Evolutionary conservation across 2,329 filamentous ascomycete genomes (phyloP), one percentile per base, ranked within the genome.

Genomic region (Fusarium luffae): DNA sequence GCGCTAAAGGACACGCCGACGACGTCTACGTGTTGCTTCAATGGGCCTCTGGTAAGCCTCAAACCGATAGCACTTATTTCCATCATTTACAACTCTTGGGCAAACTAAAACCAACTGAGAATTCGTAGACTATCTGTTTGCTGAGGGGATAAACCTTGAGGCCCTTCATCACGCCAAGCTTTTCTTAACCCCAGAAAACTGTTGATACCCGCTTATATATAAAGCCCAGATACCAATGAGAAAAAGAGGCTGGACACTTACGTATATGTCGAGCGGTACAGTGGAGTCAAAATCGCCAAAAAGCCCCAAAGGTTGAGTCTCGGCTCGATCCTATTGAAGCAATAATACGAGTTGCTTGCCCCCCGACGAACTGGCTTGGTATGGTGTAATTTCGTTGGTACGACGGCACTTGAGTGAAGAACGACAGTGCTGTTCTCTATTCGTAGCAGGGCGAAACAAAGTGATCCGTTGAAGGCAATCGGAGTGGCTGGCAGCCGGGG

Each of bases 331-430:
- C 54, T 50, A 56, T 59, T 40, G 42, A 63, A 63, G 57, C 32
- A 68, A 65, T 57, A 68, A 70, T 57, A 70, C 63, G 63, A 70
- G 63, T 57, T 54, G 41, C 52, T 25, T 62, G 60, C 32, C 46
- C 42, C 37, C 49, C 16, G 30, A 23, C 48, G 12, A 50, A 50
- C 30, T 50, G 63, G 42, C 25, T 43, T 30, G 46, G 50, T 44
- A 59, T 59, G 62, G 63, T 68, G 47, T 23, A 65, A 65, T 65
- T 54, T 65, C 28, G 47, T 56, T 68, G 58, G 50, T 61, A 60
- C 59, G 50, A 41, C 27, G 54, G 34, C 19, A 47, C 14, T 28
- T 56, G 56, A 59, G 58, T 55, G 23, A 25, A 56, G 70, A 60
- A 48, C 50, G 49, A 58, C 52, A 23, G 14, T 13, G 55, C 55